These are phyloP conservation scores for Ustilago shanxiensis DNA, from an alignment of 1,284 basidiomycete genomes.

Conservation along the genomic window DNA sequence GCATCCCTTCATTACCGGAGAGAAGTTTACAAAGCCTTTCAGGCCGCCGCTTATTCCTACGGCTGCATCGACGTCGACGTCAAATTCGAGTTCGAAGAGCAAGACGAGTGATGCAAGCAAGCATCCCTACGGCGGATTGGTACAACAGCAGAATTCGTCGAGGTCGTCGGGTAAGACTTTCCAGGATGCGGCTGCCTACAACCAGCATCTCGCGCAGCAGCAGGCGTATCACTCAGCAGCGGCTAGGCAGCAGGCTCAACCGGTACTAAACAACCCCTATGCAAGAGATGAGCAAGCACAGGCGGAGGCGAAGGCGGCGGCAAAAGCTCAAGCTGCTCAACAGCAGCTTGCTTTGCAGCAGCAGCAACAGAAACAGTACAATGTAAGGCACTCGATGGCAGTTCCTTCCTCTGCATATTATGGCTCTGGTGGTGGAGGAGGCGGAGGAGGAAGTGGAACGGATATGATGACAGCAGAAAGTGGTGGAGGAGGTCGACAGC, in stretches of 20 bases:
- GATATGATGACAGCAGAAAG: conserved; percentile 5
- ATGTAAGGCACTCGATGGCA: conserved; percentile 42
- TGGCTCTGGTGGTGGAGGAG: conserved; percentile 13
- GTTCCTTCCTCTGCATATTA: conserved; percentile 40
- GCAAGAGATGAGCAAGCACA: conserved; percentile 49
- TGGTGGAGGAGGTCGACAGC: conserved; percentile 13
- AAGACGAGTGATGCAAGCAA: conserved; percentile 73
- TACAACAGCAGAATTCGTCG: conserved; percentile 76
- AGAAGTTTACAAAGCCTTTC: conserved; percentile 78
- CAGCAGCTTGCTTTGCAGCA: conserved; percentile 52
- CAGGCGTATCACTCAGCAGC: conserved; percentile 84
- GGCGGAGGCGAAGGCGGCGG: conserved; percentile 35
- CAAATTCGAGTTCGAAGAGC: conserved; percentile 12
- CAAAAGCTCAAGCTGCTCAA: conserved; percentile 55
- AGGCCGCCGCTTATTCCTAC: conserved; percentile 63
- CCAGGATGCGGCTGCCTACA: conserved; percentile 92
- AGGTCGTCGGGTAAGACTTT: conserved; percentile 78
- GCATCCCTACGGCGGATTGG: conserved; percentile 91
- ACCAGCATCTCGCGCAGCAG: conserved; percentile 92
- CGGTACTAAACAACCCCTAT: conserved; percentile 64
- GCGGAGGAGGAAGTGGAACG: neutral
- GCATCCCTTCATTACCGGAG: conserved; percentile 98
- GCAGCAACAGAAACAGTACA: conserved; percentile 48
- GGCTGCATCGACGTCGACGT: conserved; percentile 9
- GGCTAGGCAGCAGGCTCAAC: conserved; percentile 69